These are phyloP conservation scores for Sextonia rubra DNA, from an alignment of 164 flowering plant genomes.

Conservation along the genomic window DNA sequence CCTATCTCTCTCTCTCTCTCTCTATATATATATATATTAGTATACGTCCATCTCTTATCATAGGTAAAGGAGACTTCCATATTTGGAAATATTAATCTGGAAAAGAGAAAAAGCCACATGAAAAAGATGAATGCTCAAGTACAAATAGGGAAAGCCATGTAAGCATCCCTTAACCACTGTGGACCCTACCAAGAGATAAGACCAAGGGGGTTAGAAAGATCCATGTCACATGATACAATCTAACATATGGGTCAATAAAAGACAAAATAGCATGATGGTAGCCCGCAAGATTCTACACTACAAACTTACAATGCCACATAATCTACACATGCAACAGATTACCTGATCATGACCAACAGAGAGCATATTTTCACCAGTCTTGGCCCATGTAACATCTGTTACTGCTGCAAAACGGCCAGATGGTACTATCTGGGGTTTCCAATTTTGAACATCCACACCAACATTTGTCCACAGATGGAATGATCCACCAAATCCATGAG, in stretches of 20 bases:
- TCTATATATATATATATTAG: too few relatives aligned
- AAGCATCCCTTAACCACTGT: too few relatives aligned
- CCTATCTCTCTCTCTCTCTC: too few relatives aligned
- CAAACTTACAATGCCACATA: neutral
- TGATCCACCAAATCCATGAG: slow-evolving; percentile 97
- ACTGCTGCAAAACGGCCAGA: slow-evolving; percentile 92
- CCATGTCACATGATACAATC: neutral
- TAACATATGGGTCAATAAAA: neutral
- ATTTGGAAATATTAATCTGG: too few relatives aligned
- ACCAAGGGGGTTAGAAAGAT: too few relatives aligned
- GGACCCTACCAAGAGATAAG: too few relatives aligned
- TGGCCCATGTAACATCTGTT: slow-evolving; percentile 79
- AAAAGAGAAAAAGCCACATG: too few relatives aligned
- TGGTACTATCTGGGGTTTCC: slow-evolving; percentile 93
- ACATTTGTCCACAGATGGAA: slow-evolving; percentile 93
- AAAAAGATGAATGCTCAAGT: too few relatives aligned
- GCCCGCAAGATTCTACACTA: neutral
- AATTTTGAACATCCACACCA: slow-evolving; percentile 58
- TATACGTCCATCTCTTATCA: too few relatives aligned
- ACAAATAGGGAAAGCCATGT: too few relatives aligned
- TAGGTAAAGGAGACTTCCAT: too few relatives aligned
- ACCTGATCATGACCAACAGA: slow-evolving; percentile 99
- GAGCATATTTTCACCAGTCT: slow-evolving; percentile 61
- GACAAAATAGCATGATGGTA: too few relatives aligned
- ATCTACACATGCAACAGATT: slow-evolving; percentile 4